Evolutionary conservation across 176 grass and related monocot species (phyloP), one percentile per base, ranked within the genome.

Genomic region (Puccinellia tenuiflora): DNA sequence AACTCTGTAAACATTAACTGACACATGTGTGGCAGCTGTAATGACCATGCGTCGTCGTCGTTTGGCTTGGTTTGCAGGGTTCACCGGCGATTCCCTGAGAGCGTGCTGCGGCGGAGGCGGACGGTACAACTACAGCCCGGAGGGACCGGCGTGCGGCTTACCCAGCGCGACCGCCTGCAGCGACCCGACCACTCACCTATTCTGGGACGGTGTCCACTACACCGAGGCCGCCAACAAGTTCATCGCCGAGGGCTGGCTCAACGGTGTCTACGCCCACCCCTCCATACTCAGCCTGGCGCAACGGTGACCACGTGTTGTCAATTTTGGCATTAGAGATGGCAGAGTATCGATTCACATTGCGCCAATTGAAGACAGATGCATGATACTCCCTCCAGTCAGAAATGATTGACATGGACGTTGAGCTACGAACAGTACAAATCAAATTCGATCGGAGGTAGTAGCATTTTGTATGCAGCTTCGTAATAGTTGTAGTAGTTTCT

Each of bases 61-160:
- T 68, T 48, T 74, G 5, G 11, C 10, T 21, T 69, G 30, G 7
- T n/a, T 71, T 72, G 30, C 66, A 96, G 90, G 93, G 29, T 89
- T 96, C 35, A 78, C 34, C 13, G 18, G 67, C 5, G 84, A 85
- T 31, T 73, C 77, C 30, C 73, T 96, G 24, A 71, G 28, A 78
- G 80, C 79, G 6, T 96, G 90, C 59, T 96, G 90, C 21, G 90
- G 90, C 40, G 90, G 90, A 22, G 93, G 90, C 0, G 86, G 93
- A 0, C 66, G 30, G 3, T 89, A 96, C 76, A 96, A 96, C 83
- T 91, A 85, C 77, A 85, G 81, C 56, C 18, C 60, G 2, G 16
- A 2, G 3, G 79, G 15, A 6, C 68, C 71, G 2, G 15, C 69
- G 14, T 93, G 93, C 21, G 93, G 88, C 1, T 40, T 78, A 12